Conservation (phyloP, 2,329 filamentous ascomycete genomes). For the Didymella pinodella region DNA sequence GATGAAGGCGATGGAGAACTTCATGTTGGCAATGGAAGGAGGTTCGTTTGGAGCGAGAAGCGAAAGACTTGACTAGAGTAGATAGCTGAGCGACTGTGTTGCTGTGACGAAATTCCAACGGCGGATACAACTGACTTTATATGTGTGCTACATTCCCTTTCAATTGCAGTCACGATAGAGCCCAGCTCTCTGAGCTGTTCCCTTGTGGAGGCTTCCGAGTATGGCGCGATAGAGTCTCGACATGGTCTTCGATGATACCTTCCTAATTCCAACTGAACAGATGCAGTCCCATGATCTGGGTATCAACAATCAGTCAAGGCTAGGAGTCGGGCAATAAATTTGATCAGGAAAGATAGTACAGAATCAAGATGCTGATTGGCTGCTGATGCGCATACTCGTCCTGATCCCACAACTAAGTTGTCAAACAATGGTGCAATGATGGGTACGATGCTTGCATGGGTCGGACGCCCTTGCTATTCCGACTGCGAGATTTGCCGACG, state of each 20-base stretch:
- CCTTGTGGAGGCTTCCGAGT: neutral
- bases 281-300: neutral
- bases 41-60: neutral
- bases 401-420: neutral
- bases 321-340: neutral
- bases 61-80: neutral
- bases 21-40: slow-evolving; percentile 19
- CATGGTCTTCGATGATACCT: slow-evolving; percentile 9
- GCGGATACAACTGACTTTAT: neutral
- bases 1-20: slow-evolving; percentile 24
- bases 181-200: neutral
- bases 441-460: neutral
- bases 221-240: slow-evolving; percentile 4
- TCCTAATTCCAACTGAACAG: slow-evolving; percentile 15
- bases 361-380: neutral
- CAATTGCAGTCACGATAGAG: neutral
- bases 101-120: neutral
- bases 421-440: neutral
- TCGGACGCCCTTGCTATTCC: neutral
- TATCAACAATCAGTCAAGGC: neutral
- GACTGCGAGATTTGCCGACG: neutral
- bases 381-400: neutral
- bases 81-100: slow-evolving; percentile 4
- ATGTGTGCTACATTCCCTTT: neutral
- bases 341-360: neutral